phyloP scores from a whole-genome alignment of 805 yeast genomes.

The Zygoascus biomembranicola region DNA sequence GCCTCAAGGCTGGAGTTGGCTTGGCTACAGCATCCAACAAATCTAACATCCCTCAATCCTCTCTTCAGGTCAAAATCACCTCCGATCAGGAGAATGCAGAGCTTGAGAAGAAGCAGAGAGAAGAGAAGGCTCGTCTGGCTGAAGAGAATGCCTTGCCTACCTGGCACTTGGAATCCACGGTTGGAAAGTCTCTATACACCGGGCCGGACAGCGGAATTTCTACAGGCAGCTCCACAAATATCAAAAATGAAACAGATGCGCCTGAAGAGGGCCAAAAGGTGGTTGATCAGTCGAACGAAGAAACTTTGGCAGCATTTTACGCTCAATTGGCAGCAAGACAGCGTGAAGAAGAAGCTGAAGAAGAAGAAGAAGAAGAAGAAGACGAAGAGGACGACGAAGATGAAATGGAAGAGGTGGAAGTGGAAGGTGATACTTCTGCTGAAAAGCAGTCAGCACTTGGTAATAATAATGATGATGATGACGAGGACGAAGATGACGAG shows the following conservation, averaged over 20 bases:
- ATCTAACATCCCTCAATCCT: slow-evolving; percentile 47
- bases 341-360: slow-evolving; percentile 52
- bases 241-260: slow-evolving; percentile 1
- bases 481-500: slow-evolving; percentile 29
- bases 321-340: slow-evolving; percentile 67
- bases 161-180: slow-evolving; percentile 91
- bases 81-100: slow-evolving; percentile 78
- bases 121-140: slow-evolving; percentile 57
- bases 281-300: slow-evolving; percentile 51
- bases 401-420: slow-evolving; percentile 36
- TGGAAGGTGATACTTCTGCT: slow-evolving; percentile 24
- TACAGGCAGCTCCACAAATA: slow-evolving; percentile 11
- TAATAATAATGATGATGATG: slow-evolving; percentile 8
- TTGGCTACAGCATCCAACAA: slow-evolving; percentile 30
- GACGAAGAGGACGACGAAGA: slow-evolving; percentile 45
- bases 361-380: slow-evolving; percentile 43
- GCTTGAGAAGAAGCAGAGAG: slow-evolving; percentile 60
- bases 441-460: not conserved
- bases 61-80: slow-evolving; percentile 79
- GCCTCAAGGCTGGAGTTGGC: slow-evolving; percentile 18
- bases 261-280: slow-evolving; percentile 23
- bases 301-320: slow-evolving; percentile 65
- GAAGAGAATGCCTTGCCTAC: slow-evolving; percentile 93
- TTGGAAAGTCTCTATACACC: slow-evolving; percentile 50
- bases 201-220: slow-evolving; percentile 7